Evolutionary conservation across 306 rosid genomes (phyloP).

Genomic region (Dryas alaskensis): DNA sequence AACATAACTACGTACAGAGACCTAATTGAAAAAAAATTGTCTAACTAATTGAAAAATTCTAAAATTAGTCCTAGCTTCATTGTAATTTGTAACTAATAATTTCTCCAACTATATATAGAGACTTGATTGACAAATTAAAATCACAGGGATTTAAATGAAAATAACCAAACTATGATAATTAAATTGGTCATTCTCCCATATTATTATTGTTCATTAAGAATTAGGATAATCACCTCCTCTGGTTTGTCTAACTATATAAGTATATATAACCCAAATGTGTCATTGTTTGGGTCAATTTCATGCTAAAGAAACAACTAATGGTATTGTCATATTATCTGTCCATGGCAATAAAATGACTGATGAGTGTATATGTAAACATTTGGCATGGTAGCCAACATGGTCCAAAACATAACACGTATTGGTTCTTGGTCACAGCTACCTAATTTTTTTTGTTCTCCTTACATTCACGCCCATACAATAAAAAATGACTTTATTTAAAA

Average conservation of each 20-base stretch:
- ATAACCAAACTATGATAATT: no score
- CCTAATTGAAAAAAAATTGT: no score
- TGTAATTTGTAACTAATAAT: no score
- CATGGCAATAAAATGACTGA: slow-evolving; percentile 5
- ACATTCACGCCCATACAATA: background rate
- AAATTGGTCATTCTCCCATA: no score
- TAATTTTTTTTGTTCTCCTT: background rate
- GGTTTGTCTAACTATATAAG: slow-evolving; percentile 11
- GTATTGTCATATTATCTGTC: slow-evolving; percentile 5
- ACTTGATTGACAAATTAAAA: no score
- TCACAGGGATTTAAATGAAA: no score
- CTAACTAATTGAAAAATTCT: no score
- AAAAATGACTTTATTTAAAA: background rate
- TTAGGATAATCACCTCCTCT: background rate
- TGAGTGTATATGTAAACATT: background rate
- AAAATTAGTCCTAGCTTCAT: no score
- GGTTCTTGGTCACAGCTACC: background rate
- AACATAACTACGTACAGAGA: no score
- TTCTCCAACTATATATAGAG: no score
- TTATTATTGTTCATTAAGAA: background rate
- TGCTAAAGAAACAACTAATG: background rate
- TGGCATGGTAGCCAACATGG: background rate
- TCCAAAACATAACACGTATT: slow-evolving; percentile 13
- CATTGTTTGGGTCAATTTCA: slow-evolving; percentile 16
- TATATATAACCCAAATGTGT: slow-evolving; percentile 21